Conservation (phyloP, 2,329 filamentous ascomycete species). For the Cryphonectria nitschkei region DNA sequence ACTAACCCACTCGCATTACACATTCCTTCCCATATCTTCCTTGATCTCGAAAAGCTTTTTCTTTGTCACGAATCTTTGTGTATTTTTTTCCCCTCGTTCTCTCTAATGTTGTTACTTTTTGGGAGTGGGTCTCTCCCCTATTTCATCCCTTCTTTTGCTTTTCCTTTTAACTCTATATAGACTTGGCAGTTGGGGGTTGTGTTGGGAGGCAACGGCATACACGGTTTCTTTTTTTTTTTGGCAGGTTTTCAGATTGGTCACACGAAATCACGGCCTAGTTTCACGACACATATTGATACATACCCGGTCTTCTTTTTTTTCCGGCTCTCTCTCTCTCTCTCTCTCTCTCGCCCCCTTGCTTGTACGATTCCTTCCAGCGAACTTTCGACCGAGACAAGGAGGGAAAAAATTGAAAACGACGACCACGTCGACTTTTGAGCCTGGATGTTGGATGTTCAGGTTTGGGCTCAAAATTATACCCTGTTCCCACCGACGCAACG, state of each 20-base stretch:
- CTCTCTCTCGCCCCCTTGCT: constrained; percentile 7
- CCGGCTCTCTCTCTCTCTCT: background rate
- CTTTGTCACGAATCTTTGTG: background rate
- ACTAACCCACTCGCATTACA: constrained; percentile 17
- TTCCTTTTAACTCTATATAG: constrained; percentile 16
- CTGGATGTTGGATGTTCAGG: constrained; percentile 18
- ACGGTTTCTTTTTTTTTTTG: background rate
- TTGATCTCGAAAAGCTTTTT: constrained; percentile 2
- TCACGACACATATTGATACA: constrained; percentile 22
- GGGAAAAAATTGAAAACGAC: background rate
- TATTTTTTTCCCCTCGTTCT: background rate
- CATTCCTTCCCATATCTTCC: constrained; percentile 9
- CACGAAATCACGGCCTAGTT: constrained; percentile 22
- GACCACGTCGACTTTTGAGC: constrained; percentile 12
- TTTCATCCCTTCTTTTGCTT: constrained; percentile 16
- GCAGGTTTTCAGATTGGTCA: constrained; percentile 17
- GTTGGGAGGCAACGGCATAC: constrained; percentile 19
- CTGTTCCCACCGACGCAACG: constrained; percentile 7
- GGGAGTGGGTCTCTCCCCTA: background rate
- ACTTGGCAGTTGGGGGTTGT: constrained; percentile 18
- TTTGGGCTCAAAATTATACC: constrained; percentile 11
- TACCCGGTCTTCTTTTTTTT: background rate
- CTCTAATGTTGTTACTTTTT: constrained; percentile 10
- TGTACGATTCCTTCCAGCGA: constrained; percentile 10
- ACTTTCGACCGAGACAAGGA: background rate